These are phyloP conservation scores for Diaporthe ampelina DNA, from an alignment of 2,329 filamentous ascomycete species.

Conservation along the genomic window DNA sequence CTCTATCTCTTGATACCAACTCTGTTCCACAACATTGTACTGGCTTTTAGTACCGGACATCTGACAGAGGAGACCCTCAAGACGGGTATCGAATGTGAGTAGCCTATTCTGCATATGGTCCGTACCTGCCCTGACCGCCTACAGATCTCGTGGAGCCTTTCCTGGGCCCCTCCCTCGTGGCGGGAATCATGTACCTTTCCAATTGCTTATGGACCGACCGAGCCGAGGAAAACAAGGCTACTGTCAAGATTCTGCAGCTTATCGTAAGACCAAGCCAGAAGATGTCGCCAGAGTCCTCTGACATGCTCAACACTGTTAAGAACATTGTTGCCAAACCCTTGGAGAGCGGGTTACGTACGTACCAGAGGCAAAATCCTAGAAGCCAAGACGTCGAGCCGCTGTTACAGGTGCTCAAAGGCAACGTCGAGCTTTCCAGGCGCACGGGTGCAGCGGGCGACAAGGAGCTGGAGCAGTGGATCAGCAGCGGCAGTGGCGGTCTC, in stretches of 20 bases:
- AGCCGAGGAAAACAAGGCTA: slow-evolving; percentile 73
- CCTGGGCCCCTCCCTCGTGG: slow-evolving; percentile 81
- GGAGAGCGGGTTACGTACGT: slow-evolving; percentile 75
- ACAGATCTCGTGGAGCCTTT: slow-evolving; percentile 84
- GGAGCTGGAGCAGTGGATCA: slow-evolving; percentile 78
- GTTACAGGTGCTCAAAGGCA: slow-evolving; percentile 74
- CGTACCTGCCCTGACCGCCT: slow-evolving; percentile 43
- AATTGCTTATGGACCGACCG: slow-evolving; percentile 78
- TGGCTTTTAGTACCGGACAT: slow-evolving; percentile 75
- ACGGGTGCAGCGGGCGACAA: slow-evolving; percentile 73
- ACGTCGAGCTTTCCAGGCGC: slow-evolving; percentile 70
- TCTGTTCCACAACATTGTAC: slow-evolving; percentile 80
- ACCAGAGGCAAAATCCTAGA: slow-evolving; percentile 76
- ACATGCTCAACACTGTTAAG: slow-evolving; percentile 79
- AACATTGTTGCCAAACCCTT: slow-evolving; percentile 79
- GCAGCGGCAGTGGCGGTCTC: slow-evolving; percentile 68
- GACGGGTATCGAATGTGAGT: slow-evolving; percentile 81
- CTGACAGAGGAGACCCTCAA: slow-evolving; percentile 79
- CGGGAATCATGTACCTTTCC: slow-evolving; percentile 79
- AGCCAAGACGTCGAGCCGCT: slow-evolving; percentile 80
- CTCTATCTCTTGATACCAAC: slow-evolving; percentile 86
- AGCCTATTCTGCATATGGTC: not conserved
- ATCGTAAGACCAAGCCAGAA: slow-evolving; percentile 76
- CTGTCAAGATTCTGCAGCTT: slow-evolving; percentile 80
- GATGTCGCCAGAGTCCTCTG: slow-evolving; percentile 78